Evolutionary conservation across 2,329 filamentous ascomycete genomes (phyloP), one percentile per base, ranked within the genome.

Genomic region (Trichoderma semiorbis): DNA sequence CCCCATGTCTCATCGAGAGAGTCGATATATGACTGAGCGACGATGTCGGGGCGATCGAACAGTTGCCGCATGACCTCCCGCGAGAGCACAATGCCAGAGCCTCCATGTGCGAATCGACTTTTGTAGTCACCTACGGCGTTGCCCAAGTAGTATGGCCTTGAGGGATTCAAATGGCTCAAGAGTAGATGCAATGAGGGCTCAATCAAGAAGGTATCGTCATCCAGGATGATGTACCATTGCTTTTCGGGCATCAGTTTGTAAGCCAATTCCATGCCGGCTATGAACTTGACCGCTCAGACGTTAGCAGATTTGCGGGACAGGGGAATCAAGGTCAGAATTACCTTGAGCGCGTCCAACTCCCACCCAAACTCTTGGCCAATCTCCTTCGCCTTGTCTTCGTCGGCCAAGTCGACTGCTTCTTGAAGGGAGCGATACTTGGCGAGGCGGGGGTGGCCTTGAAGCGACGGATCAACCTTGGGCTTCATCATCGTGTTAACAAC

Each of bases 161-260:
- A 74, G 2, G 83, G 81, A 77, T 89, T 81, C 72, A 89, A 78
- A 70, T 87, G 86, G 21, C 81, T 81, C 16, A 89, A 80, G 14
- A 89, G 78, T 2, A 84, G 77, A 55, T 80, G 79, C 32, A 89
- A 78, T 14, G 87, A 86, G 3, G 84, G 81, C 66, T 83, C 83
- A 58, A 88, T 81, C 58, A 89, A 77, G 75, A 85, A 89, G 1
- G 86, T 89, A 76, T 89, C 87, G 77, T 89, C 87, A 77, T 89
- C 87, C 16, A 87, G 78, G 74, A 89, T 84, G 73, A 89, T 77
- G 75, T 88, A 89, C 87, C 87, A 89, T 76, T 87, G 87, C 80
- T 88, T 89, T 73, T 81, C 77, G 0, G 87, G 87, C 76, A 88
- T 80, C 18, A 79, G 81, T 50, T 81, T 78, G 80, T 85, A 87